Conservation (phyloP, 352 stramenopile genomes). For the Globisporangium ultimum region DNA sequence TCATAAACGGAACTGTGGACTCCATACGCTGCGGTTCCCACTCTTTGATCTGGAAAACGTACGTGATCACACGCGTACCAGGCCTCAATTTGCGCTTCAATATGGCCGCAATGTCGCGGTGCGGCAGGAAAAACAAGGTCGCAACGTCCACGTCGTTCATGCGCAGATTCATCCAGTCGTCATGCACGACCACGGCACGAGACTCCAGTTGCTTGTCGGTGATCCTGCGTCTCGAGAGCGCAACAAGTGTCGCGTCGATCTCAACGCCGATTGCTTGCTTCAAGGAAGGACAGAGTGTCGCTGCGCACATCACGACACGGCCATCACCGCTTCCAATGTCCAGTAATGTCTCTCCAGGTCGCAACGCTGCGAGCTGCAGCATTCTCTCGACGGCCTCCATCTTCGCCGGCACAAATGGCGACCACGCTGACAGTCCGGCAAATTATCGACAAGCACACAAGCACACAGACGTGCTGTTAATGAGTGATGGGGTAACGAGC, state of each 20-base stretch:
- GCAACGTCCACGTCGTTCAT: constrained; percentile 44
- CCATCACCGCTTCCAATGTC: constrained; percentile 70
- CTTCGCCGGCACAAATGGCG: constrained; percentile 62
- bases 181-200: constrained; percentile 34
- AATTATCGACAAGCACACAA: constrained; percentile 3
- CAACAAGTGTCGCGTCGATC: constrained; percentile 50
- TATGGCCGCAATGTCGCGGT: constrained; percentile 32
- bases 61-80: constrained; percentile 53
- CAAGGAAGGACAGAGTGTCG: constrained; percentile 18
- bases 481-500: background rate
- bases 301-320: constrained; percentile 48
- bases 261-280: constrained; percentile 40
- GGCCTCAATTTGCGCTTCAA: constrained; percentile 32
- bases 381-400: constrained; percentile 53
- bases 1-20: constrained; percentile 62
- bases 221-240: constrained; percentile 30
- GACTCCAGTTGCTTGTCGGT: constrained; percentile 10
- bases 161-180: constrained; percentile 52
- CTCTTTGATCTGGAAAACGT: constrained; percentile 63
- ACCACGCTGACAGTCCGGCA: constrained; percentile 40
- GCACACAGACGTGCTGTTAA: background rate
- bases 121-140: constrained; percentile 65
- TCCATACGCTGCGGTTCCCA: constrained; percentile 40
- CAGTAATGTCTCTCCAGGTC: constrained; percentile 41
- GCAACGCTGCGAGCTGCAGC: constrained; percentile 34